Evolutionary conservation across 1,284 basidiomycete genomes (phyloP), one percentile per base, ranked within the genome.

Genomic region (Ganoderma leucocontextum): DNA sequence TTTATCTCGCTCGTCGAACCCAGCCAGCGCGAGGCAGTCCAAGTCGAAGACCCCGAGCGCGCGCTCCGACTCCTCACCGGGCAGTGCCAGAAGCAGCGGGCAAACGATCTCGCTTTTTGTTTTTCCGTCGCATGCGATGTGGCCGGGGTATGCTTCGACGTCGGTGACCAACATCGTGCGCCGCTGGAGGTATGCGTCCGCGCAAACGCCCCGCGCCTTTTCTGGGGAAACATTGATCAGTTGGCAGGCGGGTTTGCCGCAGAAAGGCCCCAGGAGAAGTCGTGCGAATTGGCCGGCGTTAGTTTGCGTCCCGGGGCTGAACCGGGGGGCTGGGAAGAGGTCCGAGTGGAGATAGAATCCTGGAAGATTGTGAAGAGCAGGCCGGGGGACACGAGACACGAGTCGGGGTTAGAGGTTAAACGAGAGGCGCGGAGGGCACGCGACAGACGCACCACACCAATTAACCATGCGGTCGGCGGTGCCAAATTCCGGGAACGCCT

Each of bases 31-130:
- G 10, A 95, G 87, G 74, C 93, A 95, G 78, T 96, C 95, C 58
- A 97, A 81, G 82, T 97, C 95, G 58, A 97, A 81, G 13, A 96
- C 94, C 12, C 95, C 95, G 47, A 96, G 78, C 2, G 83, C 82
- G 33, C 60, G 64, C 57, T 68, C 66, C 57, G 81, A 73, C 22
- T 80, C 79, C 29, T 74, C 75, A 49, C 78, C 80, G 63, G 76
- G 68, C 39, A 73, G 77, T 49, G 67, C 71, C 25, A 86, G 72
- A 57, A 92, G 78, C 38, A 97, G 83, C 4, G 95, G 95, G 67
- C 91, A 83, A 10, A 96, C 95, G 63, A 97, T 89, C 78, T 97
- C 95, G 74, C 94, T 95, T 75, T 91, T 91, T 2, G 95, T 96
- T 65, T 90, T 88, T 19, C 90, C 92, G 75, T 96, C 95, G 76